phyloP scores from a whole-genome alignment of 352 stramenopile species.

The Globisporangium solare region DNA sequence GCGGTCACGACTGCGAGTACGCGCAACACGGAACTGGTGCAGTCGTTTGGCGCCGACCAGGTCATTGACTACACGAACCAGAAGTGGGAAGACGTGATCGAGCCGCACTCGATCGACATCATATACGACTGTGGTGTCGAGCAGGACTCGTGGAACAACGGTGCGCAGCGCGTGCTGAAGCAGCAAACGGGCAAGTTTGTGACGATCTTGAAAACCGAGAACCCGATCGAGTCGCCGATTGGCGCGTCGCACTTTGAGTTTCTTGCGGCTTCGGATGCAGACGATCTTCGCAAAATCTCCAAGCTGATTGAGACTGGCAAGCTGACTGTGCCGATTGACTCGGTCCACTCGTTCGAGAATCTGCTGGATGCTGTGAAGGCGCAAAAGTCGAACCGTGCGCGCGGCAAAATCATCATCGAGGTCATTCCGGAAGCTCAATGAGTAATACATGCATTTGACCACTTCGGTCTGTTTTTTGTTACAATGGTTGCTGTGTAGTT shows the following conservation, averaged over 20 bases:
- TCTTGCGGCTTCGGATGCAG: slow-evolving; percentile 8
- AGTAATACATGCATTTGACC: too few species aligned
- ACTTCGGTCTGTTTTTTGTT: too few species aligned
- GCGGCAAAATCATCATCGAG: slow-evolving; percentile 55
- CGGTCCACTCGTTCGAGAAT: slow-evolving; percentile 30
- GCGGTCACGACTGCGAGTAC: slow-evolving; percentile 31
- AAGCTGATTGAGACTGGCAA: slow-evolving; percentile 32
- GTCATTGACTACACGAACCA: slow-evolving; percentile 40
- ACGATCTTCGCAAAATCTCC: slow-evolving; percentile 28
- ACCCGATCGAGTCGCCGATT: slow-evolving; percentile 24
- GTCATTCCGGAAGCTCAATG: slow-evolving; percentile 18
- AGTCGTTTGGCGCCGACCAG: slow-evolving; percentile 33
- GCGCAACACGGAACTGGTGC: slow-evolving; percentile 30
- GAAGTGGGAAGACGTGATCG: slow-evolving; percentile 20
- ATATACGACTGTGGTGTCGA: too few species aligned
- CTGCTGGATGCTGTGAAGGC: slow-evolving; percentile 32
- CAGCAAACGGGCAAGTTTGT: slow-evolving; percentile 22
- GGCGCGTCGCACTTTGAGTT: slow-evolving; percentile 17
- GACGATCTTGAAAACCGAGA: slow-evolving; percentile 17
- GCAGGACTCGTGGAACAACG: slow-evolving; percentile 11
- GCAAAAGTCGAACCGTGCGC: slow-evolving; percentile 32
- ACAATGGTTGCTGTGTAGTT: too few species aligned
- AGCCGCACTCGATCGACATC: too few species aligned
- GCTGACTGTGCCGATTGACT: slow-evolving; percentile 21
- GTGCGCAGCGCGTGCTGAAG: slow-evolving; percentile 25